These are phyloP conservation scores for Rhododendron simsii DNA, from an alignment of 148 eudicot genomes.

Conservation along the genomic window DNA sequence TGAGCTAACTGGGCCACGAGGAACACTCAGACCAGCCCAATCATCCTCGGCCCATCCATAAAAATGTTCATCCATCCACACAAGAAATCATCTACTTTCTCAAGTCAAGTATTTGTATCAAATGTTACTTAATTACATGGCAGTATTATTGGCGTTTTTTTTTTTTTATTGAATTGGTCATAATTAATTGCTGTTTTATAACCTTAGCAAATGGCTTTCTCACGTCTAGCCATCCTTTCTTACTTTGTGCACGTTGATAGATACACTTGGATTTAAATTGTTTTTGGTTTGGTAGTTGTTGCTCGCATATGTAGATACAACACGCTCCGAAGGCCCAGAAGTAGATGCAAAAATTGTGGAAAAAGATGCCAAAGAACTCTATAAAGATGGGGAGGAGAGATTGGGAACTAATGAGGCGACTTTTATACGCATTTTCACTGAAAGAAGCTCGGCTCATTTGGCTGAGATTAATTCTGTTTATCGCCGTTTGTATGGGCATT, in stretches of 20 bases:
- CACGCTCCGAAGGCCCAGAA: constrained; percentile 71
- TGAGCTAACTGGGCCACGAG: not conserved
- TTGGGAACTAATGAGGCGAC: constrained; percentile 74
- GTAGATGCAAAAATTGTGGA: constrained; percentile 49
- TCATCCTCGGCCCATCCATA: not conserved
- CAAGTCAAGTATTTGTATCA: too few species aligned
- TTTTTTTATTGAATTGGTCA: too few species aligned
- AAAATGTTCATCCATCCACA: not conserved
- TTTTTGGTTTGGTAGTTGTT: constrained; percentile 45
- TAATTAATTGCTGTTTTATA: too few species aligned
- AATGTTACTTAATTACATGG: too few species aligned
- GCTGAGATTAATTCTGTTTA: constrained; percentile 62
- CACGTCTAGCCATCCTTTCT: too few species aligned
- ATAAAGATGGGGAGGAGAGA: constrained; percentile 71
- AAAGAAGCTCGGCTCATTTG: constrained; percentile 75
- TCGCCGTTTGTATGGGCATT: constrained; percentile 35
- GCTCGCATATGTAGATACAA: constrained; percentile 43
- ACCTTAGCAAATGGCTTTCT: too few species aligned
- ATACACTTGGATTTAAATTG: not conserved
- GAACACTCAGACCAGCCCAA: not conserved
- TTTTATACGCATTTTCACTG: constrained; percentile 60
- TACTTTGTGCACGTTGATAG: too few species aligned
- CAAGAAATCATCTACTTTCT: not conserved
- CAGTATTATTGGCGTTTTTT: too few species aligned
- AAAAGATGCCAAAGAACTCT: constrained; percentile 64